A percentile compares a stretch with the other conserved stretches of the same genome.
Evolutionary conservation across 2,329 filamentous ascomycete species (phyloP).

Genomic region (Cladosporium phlei): DNA sequence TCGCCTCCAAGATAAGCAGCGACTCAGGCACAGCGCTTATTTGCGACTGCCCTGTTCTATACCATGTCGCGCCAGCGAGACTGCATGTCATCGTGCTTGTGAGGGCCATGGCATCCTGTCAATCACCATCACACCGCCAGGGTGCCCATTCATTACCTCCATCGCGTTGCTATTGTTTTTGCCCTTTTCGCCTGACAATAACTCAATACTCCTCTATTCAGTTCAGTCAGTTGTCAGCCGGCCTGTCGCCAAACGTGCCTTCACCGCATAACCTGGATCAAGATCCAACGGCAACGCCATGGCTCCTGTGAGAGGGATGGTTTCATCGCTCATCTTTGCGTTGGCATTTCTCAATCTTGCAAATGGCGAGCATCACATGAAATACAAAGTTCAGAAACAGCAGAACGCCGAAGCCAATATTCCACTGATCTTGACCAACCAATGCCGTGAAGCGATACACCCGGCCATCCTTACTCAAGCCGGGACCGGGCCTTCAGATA

Average conservation of each 20-base stretch:
- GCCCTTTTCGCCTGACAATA: neutral
- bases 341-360: neutral
- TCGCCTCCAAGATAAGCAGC: neutral
- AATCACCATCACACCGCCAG: neutral
- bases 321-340: neutral
- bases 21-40: neutral
- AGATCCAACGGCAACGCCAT: neutral
- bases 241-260: neutral
- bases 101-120: neutral
- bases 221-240: constrained; percentile 1
- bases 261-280: neutral
- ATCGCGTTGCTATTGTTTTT: constrained; percentile 4
- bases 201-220: neutral
- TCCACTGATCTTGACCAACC: constrained; percentile 66
- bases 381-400: constrained; percentile 22
- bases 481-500: constrained; percentile 61
- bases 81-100: constrained; percentile 11
- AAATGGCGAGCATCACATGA: constrained; percentile 29
- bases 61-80: constrained; percentile 1
- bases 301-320: neutral
- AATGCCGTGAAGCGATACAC: constrained; percentile 67
- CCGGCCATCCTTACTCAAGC: constrained; percentile 70
- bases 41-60: constrained; percentile 10
- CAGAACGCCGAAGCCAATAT: constrained; percentile 23
- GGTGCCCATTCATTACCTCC: neutral